Evolutionary conservation across 2,329 filamentous ascomycete species (phyloP).

Genomic region (Diplodia corticola): DNA sequence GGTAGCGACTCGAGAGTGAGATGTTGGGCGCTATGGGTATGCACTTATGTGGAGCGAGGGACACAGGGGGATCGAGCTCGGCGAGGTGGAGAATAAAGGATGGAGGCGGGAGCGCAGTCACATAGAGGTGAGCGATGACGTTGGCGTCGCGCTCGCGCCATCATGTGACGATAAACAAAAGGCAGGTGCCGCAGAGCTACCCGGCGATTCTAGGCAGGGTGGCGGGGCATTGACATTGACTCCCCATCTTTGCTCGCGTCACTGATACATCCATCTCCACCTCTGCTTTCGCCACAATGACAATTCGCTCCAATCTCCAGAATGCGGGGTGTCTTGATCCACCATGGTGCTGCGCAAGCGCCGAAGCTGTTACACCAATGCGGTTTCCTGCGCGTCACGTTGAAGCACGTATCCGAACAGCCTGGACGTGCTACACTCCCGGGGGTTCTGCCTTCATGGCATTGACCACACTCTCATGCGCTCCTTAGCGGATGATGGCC

Average conservation of each 20-base stretch:
- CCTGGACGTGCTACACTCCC: background rate
- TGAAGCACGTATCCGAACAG: background rate
- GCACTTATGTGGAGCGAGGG: background rate
- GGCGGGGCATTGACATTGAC: no score
- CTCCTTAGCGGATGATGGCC: background rate
- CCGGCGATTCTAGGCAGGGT: no score
- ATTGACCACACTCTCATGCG: background rate
- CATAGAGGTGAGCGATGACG: background rate
- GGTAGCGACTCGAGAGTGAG: background rate
- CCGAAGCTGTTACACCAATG: background rate
- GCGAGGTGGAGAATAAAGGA: background rate
- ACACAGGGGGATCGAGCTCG: background rate
- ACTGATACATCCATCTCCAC: background rate
- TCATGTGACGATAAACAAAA: constrained; percentile 10
- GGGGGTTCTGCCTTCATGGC: background rate
- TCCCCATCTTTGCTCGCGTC: background rate
- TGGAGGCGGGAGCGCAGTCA: background rate
- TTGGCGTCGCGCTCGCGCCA: constrained; percentile 1
- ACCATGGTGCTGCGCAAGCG: background rate
- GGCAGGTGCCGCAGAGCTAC: background rate
- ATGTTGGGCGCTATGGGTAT: background rate
- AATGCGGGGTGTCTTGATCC: background rate
- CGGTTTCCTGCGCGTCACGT: constrained; percentile 3
- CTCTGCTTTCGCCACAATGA: background rate
- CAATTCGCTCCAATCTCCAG: background rate